Conservation (phyloP, 225 moss, liverwort and hornwort species). For the Thuidium tamariscinum region DNA sequence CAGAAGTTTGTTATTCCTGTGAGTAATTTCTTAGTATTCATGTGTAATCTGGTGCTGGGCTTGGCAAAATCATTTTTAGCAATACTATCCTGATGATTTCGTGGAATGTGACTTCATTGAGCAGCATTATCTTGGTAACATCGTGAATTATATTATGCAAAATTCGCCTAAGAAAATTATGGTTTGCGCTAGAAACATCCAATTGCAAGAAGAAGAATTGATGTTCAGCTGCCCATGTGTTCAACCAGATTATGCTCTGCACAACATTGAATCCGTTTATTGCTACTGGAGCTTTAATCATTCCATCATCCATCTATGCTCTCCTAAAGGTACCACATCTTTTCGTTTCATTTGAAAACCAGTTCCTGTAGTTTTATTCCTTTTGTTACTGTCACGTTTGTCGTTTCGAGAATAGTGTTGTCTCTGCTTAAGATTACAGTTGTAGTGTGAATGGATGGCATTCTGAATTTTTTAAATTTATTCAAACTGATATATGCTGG, state of each 20-base stretch:
- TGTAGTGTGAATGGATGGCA: neutral
- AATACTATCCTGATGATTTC: neutral
- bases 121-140: neutral
- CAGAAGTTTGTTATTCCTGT: conserved; percentile 97
- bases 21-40: conserved; percentile 3
- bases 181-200: neutral
- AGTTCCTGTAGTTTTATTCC: neutral
- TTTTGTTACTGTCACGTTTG: neutral
- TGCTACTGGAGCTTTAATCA: conserved; percentile 69
- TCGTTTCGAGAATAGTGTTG: neutral
- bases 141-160: neutral
- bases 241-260: conserved; percentile 73
- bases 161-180: neutral
- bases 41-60: neutral
- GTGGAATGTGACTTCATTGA: neutral
- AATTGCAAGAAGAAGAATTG: neutral
- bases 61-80: neutral
- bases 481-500: neutral
- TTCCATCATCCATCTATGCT: conserved; percentile 75
- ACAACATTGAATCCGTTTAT: conserved; percentile 70
- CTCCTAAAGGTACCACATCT: conserved; percentile 48
- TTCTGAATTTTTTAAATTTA: neutral
- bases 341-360: neutral
- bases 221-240: neutral
- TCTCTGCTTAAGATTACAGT: neutral